These are phyloP conservation scores for Rhododendron griersonianum DNA, from an alignment of 148 eudicot genomes.

Conservation along the genomic window DNA sequence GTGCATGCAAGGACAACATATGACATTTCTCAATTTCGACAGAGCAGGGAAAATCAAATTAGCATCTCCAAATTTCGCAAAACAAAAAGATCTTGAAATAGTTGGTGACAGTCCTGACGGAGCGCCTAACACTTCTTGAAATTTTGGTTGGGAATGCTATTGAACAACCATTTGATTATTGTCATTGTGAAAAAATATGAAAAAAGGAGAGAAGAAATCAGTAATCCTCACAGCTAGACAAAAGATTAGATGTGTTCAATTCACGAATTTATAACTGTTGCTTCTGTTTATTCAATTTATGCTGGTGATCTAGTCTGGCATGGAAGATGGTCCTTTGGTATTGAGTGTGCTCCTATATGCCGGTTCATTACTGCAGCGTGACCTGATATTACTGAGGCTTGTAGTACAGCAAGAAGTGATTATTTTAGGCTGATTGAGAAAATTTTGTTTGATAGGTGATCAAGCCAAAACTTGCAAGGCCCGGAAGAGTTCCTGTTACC, in stretches of 20 bases:
- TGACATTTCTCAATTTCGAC: neutral
- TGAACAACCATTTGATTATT: neutral
- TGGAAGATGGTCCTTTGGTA: neutral
- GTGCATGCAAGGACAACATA: neutral
- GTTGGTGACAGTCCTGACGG: neutral
- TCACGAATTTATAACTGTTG: neutral
- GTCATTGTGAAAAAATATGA: neutral
- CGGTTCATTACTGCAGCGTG: neutral
- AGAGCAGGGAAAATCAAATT: constrained; percentile 1
- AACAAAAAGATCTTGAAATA: neutral
- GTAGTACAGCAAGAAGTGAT: neutral
- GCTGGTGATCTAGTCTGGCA: neutral
- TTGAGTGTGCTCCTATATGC: neutral
- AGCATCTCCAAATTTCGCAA: neutral
- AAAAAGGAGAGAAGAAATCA: neutral
- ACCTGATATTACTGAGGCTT: neutral
- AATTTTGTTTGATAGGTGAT: constrained; percentile 54
- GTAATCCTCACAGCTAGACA: too few species aligned
- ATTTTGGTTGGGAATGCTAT: neutral
- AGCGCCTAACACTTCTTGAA: neutral
- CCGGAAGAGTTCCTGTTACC: constrained; percentile 86
- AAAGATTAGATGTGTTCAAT: neutral
- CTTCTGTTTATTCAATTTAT: neutral
- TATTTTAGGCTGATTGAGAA: constrained; percentile 15
- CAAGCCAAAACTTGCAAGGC: constrained; percentile 88